Percentiles rank a stretch among this genome's conserved stretches.
phyloP scores from a whole-genome alignment of 768 basidiomycete species.

The Leccinum subgranulosum region DNA sequence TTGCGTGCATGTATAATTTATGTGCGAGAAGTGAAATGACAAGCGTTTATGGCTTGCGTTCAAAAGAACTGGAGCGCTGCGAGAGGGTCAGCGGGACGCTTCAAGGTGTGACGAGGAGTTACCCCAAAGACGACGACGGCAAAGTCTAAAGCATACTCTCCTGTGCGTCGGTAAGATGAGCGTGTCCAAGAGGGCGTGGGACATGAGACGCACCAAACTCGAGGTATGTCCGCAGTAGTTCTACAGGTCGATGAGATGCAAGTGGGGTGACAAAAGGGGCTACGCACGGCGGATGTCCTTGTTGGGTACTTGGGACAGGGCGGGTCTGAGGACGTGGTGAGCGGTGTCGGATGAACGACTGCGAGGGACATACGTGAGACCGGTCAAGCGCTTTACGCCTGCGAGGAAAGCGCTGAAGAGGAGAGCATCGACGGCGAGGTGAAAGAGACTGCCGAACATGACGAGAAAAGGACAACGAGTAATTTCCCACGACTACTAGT shows the following conservation, averaged over 20 bases:
- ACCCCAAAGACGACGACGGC: slow-evolving; percentile 83
- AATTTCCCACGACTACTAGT: slow-evolving; percentile 19
- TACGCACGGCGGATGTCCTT: slow-evolving; percentile 84
- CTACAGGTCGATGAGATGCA: slow-evolving; percentile 35
- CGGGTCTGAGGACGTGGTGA: slow-evolving; percentile 48
- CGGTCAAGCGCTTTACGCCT: slow-evolving; percentile 80
- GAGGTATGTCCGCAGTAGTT: slow-evolving; percentile 71
- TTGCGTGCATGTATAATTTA: slow-evolving; percentile 9
- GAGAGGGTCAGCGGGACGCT: slow-evolving; percentile 1
- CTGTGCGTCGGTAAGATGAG: slow-evolving; percentile 34
- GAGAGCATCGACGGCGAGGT: slow-evolving; percentile 72
- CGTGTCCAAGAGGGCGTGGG: neutral
- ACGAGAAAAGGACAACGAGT: neutral
- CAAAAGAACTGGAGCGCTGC: slow-evolving; percentile 74
- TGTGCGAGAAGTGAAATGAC: neutral
- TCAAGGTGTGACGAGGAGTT: slow-evolving; percentile 7
- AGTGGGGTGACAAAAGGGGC: neutral
- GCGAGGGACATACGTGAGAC: slow-evolving; percentile 65
- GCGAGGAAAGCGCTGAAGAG: slow-evolving; percentile 80
- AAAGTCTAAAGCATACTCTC: slow-evolving; percentile 86
- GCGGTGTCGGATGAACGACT: neutral
- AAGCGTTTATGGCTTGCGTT: slow-evolving; percentile 37
- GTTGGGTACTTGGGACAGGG: slow-evolving; percentile 74
- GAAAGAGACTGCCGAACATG: slow-evolving; percentile 44
- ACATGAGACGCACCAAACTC: slow-evolving; percentile 60